Percentiles rank a stretch among this genome's conserved stretches.
These are phyloP conservation scores for Didymella sp. DNA, from an alignment of 2,329 filamentous ascomycete genomes.

Conservation along the genomic window DNA sequence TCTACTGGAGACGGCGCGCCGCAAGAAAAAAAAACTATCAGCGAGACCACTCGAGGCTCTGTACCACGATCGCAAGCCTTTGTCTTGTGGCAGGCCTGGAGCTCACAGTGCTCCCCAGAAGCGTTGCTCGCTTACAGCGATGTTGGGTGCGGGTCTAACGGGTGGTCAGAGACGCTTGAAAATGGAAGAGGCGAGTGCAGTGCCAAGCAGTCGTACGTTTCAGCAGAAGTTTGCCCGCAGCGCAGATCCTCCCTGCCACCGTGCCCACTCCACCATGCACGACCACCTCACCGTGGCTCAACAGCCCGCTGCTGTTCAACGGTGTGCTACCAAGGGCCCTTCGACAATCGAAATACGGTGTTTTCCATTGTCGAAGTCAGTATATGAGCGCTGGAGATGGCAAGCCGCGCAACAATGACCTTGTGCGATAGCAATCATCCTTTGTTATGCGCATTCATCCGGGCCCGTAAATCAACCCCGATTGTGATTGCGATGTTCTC, in stretches of 20 bases:
- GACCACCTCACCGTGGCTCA: conserved; percentile 30
- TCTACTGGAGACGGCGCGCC: conserved; percentile 9
- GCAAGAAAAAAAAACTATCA: not conserved
- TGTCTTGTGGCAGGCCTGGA: conserved; percentile 5
- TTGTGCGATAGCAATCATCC: conserved; percentile 13
- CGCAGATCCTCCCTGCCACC: conserved; percentile 31
- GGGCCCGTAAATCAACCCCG: conserved; percentile 14
- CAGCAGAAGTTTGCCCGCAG: conserved; percentile 29
- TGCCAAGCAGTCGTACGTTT: conserved; percentile 28
- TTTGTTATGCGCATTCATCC: conserved; percentile 17
- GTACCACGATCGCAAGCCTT: not conserved
- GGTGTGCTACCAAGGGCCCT: conserved; percentile 7
- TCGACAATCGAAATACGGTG: not conserved
- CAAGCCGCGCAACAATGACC: conserved; percentile 6
- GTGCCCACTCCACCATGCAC: conserved; percentile 31
- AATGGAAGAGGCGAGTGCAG: conserved; percentile 20
- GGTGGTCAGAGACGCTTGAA: conserved; percentile 24
- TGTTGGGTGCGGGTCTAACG: conserved; percentile 24
- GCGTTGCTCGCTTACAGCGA: conserved; percentile 15
- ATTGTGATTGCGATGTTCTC: conserved; percentile 26
- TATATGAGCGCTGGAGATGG: not conserved
- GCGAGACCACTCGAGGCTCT: not conserved
- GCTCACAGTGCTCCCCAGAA: not conserved
- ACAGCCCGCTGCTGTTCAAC: conserved; percentile 27
- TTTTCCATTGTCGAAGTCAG: not conserved